A percentile compares a stretch with the other conserved stretches of the same genome.
Evolutionary conservation across 2,329 filamentous ascomycete species (phyloP).

Genomic region (Corniculantispora saksenae): DNA sequence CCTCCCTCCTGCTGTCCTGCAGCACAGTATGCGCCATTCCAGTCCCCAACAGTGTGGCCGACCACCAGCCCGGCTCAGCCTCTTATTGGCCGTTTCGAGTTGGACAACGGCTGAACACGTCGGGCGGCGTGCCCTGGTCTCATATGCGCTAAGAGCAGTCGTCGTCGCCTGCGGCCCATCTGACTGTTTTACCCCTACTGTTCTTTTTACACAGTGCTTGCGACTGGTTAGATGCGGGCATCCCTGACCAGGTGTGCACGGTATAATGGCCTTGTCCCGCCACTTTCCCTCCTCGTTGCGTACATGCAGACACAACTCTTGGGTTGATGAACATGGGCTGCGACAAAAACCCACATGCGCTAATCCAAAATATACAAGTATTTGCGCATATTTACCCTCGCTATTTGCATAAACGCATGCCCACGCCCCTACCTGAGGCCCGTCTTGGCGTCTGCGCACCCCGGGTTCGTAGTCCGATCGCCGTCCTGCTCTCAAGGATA

Average conservation of each 20-base stretch:
- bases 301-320: neutral
- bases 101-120: conserved; percentile 13
- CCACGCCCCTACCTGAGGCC: neutral
- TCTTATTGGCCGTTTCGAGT: neutral
- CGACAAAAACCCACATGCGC: conserved; percentile 16
- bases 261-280: neutral
- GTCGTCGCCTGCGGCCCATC: conserved; percentile 9
- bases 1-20: neutral
- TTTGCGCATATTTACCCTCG: conserved; percentile 1
- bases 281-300: too few relatives aligned
- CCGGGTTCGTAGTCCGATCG: conserved; percentile 12
- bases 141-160: neutral
- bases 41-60: conserved; percentile 8
- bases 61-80: neutral
- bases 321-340: neutral
- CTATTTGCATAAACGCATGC: conserved; percentile 14
- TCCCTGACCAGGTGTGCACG: conserved; percentile 7
- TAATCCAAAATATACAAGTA: conserved; percentile 15
- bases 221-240: neutral
- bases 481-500: conserved; percentile 10
- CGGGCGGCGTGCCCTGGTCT: neutral
- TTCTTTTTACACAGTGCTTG: neutral
- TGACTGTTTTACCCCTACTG: neutral
- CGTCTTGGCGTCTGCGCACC: conserved; percentile 8
- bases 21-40: conserved; percentile 14